Evolutionary conservation across 148 eudicot genomes (phyloP).

Genomic region (Pouteria glomerata): DNA sequence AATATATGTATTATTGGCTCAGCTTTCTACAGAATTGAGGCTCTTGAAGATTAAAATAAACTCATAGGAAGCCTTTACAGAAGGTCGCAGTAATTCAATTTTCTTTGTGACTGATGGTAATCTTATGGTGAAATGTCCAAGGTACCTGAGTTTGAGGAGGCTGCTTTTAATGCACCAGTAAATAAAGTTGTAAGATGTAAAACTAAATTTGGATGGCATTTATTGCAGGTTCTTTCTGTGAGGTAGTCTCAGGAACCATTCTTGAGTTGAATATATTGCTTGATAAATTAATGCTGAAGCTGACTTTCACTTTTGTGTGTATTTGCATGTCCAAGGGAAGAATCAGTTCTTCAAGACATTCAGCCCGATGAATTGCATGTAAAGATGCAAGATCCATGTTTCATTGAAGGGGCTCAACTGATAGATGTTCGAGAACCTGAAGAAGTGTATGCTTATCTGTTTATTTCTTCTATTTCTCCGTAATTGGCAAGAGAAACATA

Average conservation of each 20-base stretch:
- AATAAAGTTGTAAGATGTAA: conserved; percentile 76
- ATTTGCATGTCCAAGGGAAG: conserved; percentile 49
- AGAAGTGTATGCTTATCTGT: conserved; percentile 66
- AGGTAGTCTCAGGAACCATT: conserved; percentile 36
- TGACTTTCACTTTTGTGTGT: conserved; percentile 8
- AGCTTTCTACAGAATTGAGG: neutral
- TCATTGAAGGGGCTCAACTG: conserved; percentile 67
- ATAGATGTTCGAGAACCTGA: conserved; percentile 97
- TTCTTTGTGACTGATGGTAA: neutral
- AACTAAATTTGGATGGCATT: conserved; percentile 92
- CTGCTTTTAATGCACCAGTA: conserved; percentile 79
- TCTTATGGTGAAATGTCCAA: conserved; percentile 14
- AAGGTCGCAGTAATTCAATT: neutral
- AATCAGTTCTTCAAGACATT: conserved; percentile 56
- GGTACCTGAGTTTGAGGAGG: conserved; percentile 98
- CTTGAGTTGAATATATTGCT: neutral
- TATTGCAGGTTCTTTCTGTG: conserved; percentile 91
- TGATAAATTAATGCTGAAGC: neutral
- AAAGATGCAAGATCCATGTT: conserved; percentile 64
- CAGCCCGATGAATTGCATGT: conserved; percentile 66
- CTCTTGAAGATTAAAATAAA: neutral
- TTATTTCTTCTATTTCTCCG: conserved; percentile 4
- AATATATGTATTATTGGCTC: neutral
- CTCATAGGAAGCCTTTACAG: neutral
- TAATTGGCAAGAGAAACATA: neutral